Evolutionary conservation across 257 asterid species (phyloP).

Genomic region (Nicotiana otophora): DNA sequence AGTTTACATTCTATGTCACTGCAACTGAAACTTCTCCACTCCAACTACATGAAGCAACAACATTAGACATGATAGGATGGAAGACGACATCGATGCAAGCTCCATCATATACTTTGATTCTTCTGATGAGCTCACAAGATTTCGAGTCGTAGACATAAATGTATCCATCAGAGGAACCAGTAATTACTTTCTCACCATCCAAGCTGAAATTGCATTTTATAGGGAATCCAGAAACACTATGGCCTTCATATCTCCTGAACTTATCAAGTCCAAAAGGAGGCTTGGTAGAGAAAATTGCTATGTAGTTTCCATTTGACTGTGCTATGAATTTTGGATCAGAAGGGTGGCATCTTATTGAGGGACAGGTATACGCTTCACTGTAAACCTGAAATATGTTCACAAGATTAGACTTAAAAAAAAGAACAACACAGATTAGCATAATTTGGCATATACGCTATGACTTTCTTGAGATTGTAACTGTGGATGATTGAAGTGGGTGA

Average conservation of each 20-base stretch:
- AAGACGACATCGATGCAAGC: conserved; percentile 71
- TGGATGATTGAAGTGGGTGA: not conserved
- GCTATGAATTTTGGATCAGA: conserved; percentile 72
- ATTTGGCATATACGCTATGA: not conserved
- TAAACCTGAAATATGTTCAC: conserved; percentile 49
- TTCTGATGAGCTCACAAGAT: conserved; percentile 51
- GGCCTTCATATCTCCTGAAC: conserved; percentile 71
- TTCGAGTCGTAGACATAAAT: conserved; percentile 59
- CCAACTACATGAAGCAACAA: conserved; percentile 84
- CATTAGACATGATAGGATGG: conserved; percentile 59
- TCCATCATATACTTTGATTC: conserved; percentile 53
- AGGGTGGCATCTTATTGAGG: conserved; percentile 76
- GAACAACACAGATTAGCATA: not conserved
- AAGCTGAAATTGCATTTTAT: conserved; percentile 77
- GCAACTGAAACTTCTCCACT: conserved; percentile 55
- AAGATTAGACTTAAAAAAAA: not conserved
- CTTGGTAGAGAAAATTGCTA: conserved; percentile 66
- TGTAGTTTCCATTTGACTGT: conserved; percentile 90
- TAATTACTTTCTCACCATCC: conserved; percentile 53
- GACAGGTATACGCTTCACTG: conserved; percentile 84
- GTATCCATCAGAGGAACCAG: conserved; percentile 85
- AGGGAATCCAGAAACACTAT: conserved; percentile 83
- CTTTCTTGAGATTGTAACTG: not conserved
- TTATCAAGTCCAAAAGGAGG: conserved; percentile 76
- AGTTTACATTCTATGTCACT: not conserved